Percentiles rank a stretch among this genome's conserved stretches.
Conservation (phyloP, 129 eudicot genomes). For the Arctium minus region DNA sequence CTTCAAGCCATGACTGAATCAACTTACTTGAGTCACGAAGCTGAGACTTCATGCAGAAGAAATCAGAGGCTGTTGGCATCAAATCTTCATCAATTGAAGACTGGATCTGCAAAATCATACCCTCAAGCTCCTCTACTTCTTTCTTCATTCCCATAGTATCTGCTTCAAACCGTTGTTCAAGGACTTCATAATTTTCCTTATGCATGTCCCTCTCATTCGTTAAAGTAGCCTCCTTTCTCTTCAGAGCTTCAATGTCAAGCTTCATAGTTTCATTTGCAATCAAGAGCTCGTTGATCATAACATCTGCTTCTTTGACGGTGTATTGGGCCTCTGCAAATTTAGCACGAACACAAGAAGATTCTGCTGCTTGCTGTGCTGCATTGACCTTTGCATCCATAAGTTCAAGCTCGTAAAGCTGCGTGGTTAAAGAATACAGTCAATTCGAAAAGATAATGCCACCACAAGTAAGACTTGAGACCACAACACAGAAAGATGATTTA, state of each 20-base stretch:
- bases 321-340: constrained; percentile 82
- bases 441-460: background rate
- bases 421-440: background rate
- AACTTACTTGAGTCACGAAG: constrained; percentile 39
- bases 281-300: constrained; percentile 76
- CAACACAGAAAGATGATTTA: background rate
- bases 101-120: constrained; percentile 43
- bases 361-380: constrained; percentile 70
- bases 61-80: constrained; percentile 38
- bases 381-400: constrained; percentile 61
- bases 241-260: constrained; percentile 47
- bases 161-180: constrained; percentile 34
- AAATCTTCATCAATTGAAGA: constrained; percentile 36
- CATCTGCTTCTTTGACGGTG: constrained; percentile 83
- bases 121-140: constrained; percentile 56
- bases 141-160: constrained; percentile 42
- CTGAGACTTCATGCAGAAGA: constrained; percentile 48
- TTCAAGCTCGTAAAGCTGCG: constrained; percentile 68
- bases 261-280: constrained; percentile 81
- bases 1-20: constrained; percentile 66
- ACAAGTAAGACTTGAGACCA: background rate
- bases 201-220: constrained; percentile 39
- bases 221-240: constrained; percentile 37
- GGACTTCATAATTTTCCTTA: constrained; percentile 16
- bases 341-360: constrained; percentile 64